Base-by-base conservation (phyloP, 2,329 filamentous ascomycete species). In the Ophiocordyceps robertsii region DNA sequence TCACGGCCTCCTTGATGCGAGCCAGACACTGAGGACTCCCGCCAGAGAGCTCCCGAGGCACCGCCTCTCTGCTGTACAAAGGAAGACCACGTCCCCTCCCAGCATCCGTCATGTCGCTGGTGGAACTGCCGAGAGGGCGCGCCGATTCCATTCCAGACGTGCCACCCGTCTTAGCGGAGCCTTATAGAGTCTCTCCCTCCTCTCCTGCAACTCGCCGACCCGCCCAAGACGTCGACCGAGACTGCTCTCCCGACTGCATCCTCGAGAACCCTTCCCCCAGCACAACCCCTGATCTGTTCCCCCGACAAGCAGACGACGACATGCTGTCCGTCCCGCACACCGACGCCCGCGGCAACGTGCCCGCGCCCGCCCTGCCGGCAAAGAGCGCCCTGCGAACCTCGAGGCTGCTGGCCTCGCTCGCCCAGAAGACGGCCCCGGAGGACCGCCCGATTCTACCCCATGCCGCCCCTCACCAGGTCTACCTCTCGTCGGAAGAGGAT, bases 401-500 rank as follows among this genome's bases (percentile, higher is more conserved):
- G 9, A 62, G 64, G 42, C 58, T 62, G 44, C 51, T 63, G 33
- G 57, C 55, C 31, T 53, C 53, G 17, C 49, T 62, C 24, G 49
- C 56, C 32, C 54, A 56, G 37, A 63, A 63, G 53, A 35, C 59
- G 35, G 43, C 51, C 27, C 33, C 46, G 21, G 53, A 59, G 29
- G 53, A 57, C 31, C 58, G 57, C 16, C 52, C 56, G 21, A 54
- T 59, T 35, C 52, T 62, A 38, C 52, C 61, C 13, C 60, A 66
- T 38, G 60, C 64, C 19, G 62, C 67, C 2, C 72, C 75, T 6
- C 75, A 79, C 55, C 72, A 77, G 44, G 53, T 75, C 44, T 82
- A 82, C 56, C 69, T 82, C 24, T 80, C 76, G 2, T 80, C 75
- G 0, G 77, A 82, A 49, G 77, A 82, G 54, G 77, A 80, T 48